Conservation (phyloP, 352 stramenopile genomes). For the Globisporangium middletonii region DNA sequence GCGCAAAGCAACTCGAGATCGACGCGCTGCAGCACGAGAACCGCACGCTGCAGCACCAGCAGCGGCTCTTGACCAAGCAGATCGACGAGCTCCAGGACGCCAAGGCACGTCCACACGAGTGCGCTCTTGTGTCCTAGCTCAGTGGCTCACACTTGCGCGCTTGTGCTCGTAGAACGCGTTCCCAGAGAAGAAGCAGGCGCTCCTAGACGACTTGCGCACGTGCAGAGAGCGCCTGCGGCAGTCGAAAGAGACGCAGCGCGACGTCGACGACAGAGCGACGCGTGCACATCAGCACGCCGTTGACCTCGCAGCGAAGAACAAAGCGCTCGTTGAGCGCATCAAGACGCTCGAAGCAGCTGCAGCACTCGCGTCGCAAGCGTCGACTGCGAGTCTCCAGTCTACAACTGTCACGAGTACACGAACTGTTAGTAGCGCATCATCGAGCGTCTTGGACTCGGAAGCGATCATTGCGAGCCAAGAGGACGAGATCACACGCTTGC, state of each 20-base stretch:
- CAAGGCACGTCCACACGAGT: slow-evolving; percentile 20
- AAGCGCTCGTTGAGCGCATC: slow-evolving; percentile 41
- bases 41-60: slow-evolving; percentile 42
- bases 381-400: background rate
- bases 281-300: slow-evolving; percentile 53
- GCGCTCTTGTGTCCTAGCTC: background rate
- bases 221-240: slow-evolving; percentile 55
- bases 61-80: slow-evolving; percentile 41
- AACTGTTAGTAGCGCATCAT: background rate
- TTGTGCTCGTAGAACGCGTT: slow-evolving; percentile 31
- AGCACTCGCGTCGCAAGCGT: background rate
- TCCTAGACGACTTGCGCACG: slow-evolving; percentile 59
- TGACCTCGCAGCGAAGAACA: slow-evolving; percentile 50
- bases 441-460: slow-evolving; percentile 21
- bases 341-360: slow-evolving; percentile 26
- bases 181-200: slow-evolving; percentile 33
- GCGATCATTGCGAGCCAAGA: slow-evolving; percentile 54
- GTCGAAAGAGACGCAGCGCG: slow-evolving; percentile 44
- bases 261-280: slow-evolving; percentile 36
- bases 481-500: slow-evolving; percentile 54
- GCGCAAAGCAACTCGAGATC: slow-evolving; percentile 58
- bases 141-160: background rate
- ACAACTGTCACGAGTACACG: slow-evolving; percentile 4
- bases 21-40: slow-evolving; percentile 61
- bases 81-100: slow-evolving; percentile 58